Evolutionary conservation across 108 stramenopile species (phyloP).

Genomic region (Cyclotella cryptica): DNA sequence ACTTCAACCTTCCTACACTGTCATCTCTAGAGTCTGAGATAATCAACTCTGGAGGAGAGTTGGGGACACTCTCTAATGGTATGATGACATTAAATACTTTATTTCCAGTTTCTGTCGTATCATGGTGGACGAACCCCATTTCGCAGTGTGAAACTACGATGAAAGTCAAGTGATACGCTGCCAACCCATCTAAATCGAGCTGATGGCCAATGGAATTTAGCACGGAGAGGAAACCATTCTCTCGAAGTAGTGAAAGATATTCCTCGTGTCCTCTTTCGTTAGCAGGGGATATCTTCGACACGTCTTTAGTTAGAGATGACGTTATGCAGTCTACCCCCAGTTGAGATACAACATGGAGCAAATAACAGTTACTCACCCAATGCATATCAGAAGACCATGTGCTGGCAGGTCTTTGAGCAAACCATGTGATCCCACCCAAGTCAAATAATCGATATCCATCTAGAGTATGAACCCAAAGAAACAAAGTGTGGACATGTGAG

Average conservation of each 20-base stretch:
- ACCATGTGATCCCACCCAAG: conserved; percentile 22
- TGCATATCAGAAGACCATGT: conserved; percentile 28
- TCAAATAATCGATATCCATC: conserved; percentile 9
- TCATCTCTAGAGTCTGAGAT: conserved; percentile 14
- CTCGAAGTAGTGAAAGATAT: conserved; percentile 43
- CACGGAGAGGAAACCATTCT: conserved; percentile 60
- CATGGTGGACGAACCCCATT: conserved; percentile 54
- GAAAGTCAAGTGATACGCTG: conserved; percentile 58
- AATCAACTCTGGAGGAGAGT: conserved; percentile 58
- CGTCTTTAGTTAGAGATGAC: background rate
- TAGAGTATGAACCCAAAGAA: background rate
- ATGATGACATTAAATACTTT: conserved; percentile 64
- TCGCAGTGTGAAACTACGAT: conserved; percentile 61
- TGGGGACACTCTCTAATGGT: conserved; percentile 52
- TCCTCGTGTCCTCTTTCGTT: conserved; percentile 47
- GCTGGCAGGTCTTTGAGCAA: conserved; percentile 17
- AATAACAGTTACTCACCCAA: conserved; percentile 1
- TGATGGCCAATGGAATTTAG: conserved; percentile 53
- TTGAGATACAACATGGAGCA: background rate
- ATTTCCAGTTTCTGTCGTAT: conserved; percentile 44
- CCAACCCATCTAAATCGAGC: conserved; percentile 53
- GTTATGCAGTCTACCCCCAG: background rate
- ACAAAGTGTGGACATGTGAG: background rate
- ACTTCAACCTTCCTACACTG: conserved; percentile 37
- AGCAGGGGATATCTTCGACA: background rate